Evolutionary conservation across 2,329 filamentous ascomycete genomes (phyloP), one percentile per base, ranked within the genome.

Genomic region (Raffaelea ambrosiae): DNA sequence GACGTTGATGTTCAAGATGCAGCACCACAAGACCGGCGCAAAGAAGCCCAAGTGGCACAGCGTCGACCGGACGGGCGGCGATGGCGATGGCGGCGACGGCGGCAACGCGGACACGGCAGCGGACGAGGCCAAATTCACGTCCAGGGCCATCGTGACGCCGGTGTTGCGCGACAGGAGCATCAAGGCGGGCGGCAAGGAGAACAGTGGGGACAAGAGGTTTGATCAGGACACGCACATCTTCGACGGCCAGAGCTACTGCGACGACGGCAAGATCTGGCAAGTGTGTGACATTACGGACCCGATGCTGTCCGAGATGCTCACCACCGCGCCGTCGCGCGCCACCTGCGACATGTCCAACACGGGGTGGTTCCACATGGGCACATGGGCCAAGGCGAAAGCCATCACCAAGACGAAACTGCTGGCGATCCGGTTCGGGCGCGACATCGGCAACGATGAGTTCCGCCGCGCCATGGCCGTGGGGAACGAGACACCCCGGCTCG

Each of bases 201-300:
- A 33, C 31, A n/a, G n/a, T n/a, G n/a, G n/a, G n/a, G n/a, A n/a
- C n/a, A n/a, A n/a, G n/a, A n/a, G n/a, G n/a, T n/a, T n/a, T n/a
- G n/a, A 13, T 29, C 65, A 63, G 19, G 62, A 69, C 26, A 83
- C 74, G 46, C 90, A 97, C 63, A 70, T 91, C 2, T 97, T 96
- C 64, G 88, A 94, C 52, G 91, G 91, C 42, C 72, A 81, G 50
- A 76, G 75, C 2, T 79, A 91, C 47, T 79, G 80, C 16, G 77
- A 79, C 1, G 89, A 95, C 58, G 89, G 89, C 36, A 93, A 93
- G 58, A 83, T 93, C 44, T 98, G 89, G 85, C 93, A 97, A 70
- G 77, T 94, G 22, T 95, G 89, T 67, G 93, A 98, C 63, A 84
- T 97, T 47, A 84, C 80, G 0, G 91, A 97, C 58, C 86, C 88